These are phyloP conservation scores for Puya raimondii DNA, from an alignment of 176 grass and related monocot genomes.

Conservation along the genomic window DNA sequence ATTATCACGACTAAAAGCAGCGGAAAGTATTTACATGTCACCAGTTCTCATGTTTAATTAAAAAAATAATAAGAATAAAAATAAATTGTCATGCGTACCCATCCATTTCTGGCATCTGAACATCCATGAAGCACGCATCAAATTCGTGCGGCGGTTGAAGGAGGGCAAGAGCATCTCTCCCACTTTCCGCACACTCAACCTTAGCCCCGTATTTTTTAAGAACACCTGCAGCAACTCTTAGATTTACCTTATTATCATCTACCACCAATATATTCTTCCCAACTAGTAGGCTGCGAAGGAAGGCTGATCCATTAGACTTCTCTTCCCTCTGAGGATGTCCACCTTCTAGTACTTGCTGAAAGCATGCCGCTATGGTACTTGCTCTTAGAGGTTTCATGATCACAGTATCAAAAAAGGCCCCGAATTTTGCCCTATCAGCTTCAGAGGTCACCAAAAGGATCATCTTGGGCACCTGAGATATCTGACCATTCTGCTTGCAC, in stretches of 20 bases:
- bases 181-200: constrained; percentile 79
- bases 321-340: constrained; percentile 38
- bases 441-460: constrained; percentile 69
- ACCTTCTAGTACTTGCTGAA: constrained; percentile 60
- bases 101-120: constrained; percentile 99
- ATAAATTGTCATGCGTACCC: constrained; percentile 48
- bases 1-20: neutral
- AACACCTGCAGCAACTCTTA: constrained; percentile 64
- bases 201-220: constrained; percentile 81
- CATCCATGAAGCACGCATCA: constrained; percentile 93
- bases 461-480: constrained; percentile 38
- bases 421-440: constrained; percentile 43
- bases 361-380: constrained; percentile 75
- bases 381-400: constrained; percentile 85
- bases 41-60: neutral
- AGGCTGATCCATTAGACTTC: constrained; percentile 39
- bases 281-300: constrained; percentile 47
- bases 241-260: constrained; percentile 94
- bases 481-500: constrained; percentile 28
- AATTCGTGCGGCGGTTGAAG: constrained; percentile 72
- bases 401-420: constrained; percentile 46
- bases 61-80: neutral
- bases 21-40: neutral
- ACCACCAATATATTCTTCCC: constrained; percentile 96
- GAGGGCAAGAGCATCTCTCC: constrained; percentile 56